Conservation (phyloP, 208 protist species). For the Trypanosoma scelopori region DNA sequence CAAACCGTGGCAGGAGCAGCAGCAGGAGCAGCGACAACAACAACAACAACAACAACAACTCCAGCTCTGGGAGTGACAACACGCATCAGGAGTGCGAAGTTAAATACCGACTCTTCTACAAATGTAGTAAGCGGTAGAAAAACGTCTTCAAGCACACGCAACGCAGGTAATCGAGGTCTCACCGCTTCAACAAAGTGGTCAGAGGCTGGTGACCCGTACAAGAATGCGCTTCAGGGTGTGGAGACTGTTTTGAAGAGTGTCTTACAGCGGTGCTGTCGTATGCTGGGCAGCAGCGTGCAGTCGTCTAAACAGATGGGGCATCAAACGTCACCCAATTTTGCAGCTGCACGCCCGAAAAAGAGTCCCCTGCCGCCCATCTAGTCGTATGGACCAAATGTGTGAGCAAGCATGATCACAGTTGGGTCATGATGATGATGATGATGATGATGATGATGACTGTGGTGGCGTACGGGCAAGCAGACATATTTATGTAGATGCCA, state of each 20-base stretch:
- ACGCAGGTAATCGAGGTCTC: not conserved
- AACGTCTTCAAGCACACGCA: not conserved
- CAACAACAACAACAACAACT: not conserved
- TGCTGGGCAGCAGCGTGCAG: not conserved
- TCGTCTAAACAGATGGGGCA: not conserved
- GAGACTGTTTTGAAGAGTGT: slow-evolving; percentile 4
- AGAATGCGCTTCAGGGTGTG: not conserved
- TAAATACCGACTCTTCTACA: too few species aligned
- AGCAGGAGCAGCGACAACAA: slow-evolving; percentile 1
- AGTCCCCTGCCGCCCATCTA: too few species aligned
- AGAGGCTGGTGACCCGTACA: slow-evolving; percentile 1
- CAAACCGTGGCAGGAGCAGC: not conserved
- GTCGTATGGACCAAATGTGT: too few species aligned
- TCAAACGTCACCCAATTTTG: not conserved
- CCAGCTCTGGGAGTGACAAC: not conserved
- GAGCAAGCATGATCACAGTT: too few species aligned
- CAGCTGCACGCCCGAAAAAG: not conserved
- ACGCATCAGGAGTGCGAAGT: too few species aligned
- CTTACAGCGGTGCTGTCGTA: not conserved
- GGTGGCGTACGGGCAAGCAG: not conserved
- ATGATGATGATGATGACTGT: too few species aligned
- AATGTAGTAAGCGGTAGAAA: not conserved
- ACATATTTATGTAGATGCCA: too few species aligned
- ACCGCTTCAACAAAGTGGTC: not conserved
- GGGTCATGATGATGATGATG: too few species aligned